Evolutionary conservation across 139 green algal species (phyloP), one percentile per base, ranked within the genome.

Genomic region (Haematococcus lacustris): DNA sequence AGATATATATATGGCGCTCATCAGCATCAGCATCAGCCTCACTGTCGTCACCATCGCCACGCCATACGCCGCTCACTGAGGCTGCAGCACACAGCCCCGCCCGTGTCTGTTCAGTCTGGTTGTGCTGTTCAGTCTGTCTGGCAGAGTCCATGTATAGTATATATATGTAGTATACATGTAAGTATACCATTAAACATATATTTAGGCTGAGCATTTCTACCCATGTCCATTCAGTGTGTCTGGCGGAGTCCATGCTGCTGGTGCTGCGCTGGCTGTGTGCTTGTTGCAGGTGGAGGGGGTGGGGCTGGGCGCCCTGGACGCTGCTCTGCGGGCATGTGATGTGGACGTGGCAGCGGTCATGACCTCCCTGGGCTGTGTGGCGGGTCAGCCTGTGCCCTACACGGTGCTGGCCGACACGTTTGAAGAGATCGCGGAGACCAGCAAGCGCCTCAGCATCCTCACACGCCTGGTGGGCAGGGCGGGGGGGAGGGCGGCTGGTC

Each of bases 341-440:
- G 83, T 83, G 32, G 86, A 93, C 39, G 21, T 90, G 3, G 9
- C 65, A 38, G 35, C 70, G 25, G 63, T 80, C 1, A 57, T 37
- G 38, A 70, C 38, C n/a, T n/a, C n/a, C n/a, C 6, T 70, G 37
- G 78, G 51, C 0, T 96, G 92, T 89, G 57, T 86, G 68, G 43
- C 61, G 4, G 88, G 85, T 3, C 30, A 80, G 30, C 85, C 88
- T 23, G 90, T 96, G 73, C 92, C 90, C 3, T 97, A 95, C 78
- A 51, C 65, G 26, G 88, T 93, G 66, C 80, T 97, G 51, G 83
- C 87, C 3, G 75, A 92, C 40, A 89, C 90, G 0, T 95, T 96
- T 76, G 84, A 95, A 63, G 83, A 75, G 40, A 80, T 82, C 39
- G 51, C 73, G 0, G 71, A 80, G 30, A 82, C 78, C 17, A 79